Percentiles rank a stretch among this genome's conserved stretches.
Evolutionary conservation across 1,284 basidiomycete species (phyloP).

Genomic region (Ceratobasidium sp.): DNA sequence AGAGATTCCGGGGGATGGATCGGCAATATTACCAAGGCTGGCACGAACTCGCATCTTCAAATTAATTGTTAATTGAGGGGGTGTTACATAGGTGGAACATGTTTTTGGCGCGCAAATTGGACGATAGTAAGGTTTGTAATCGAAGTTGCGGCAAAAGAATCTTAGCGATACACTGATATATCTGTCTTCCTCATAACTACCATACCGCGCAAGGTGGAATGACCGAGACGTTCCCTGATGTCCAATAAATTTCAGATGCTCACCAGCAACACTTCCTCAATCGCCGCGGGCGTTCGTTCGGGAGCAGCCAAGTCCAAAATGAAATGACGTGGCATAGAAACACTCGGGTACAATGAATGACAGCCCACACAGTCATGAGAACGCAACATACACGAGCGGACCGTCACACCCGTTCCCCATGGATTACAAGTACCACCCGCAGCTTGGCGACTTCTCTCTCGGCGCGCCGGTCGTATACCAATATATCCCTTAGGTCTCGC

Average conservation of each 20-base stretch:
- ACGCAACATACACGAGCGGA: background rate
- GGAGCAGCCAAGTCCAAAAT: too few species aligned
- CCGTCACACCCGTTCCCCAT: background rate
- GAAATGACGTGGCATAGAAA: constrained; percentile 8
- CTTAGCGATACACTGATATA: background rate
- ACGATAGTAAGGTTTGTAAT: background rate
- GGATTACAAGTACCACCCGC: background rate
- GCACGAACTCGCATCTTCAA: too few species aligned
- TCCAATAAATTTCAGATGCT: background rate
- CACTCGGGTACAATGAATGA: background rate
- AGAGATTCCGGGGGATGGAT: too few species aligned
- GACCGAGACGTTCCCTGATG: background rate
- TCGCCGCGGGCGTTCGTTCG: background rate
- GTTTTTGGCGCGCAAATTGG: too few species aligned
- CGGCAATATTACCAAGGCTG: too few species aligned
- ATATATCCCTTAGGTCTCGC: constrained; percentile 19
- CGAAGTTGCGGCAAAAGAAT: background rate
- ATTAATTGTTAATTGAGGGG: too few species aligned
- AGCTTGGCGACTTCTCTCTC: constrained; percentile 15
- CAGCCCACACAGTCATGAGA: background rate
- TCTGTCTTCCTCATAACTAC: background rate
- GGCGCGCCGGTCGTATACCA: constrained; percentile 15
- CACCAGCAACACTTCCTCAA: background rate
- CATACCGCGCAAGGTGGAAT: background rate
- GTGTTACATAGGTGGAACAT: too few species aligned